Conservation (phyloP, 2,329 filamentous ascomycete species). For the Exophiala sp. region DNA sequence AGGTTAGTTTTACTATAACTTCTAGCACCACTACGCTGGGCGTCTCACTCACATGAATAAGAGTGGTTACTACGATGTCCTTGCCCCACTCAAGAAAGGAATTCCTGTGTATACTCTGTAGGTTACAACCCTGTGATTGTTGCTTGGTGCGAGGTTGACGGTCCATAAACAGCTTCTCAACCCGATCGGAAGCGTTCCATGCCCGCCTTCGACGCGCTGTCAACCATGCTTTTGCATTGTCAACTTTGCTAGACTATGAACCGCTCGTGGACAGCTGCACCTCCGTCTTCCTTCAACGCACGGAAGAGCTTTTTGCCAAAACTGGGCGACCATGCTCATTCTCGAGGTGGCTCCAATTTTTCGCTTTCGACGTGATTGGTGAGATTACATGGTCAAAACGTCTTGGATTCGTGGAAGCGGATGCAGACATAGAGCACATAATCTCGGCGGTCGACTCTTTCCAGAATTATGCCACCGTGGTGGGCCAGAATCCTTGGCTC, state of each 20-base stretch:
- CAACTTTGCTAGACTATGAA: conserved; percentile 44
- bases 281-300: conserved; percentile 65
- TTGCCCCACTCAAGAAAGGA: conserved; percentile 69
- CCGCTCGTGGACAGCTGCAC: conserved; percentile 75
- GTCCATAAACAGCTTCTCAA: conserved; percentile 55
- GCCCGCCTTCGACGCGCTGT: conserved; percentile 70
- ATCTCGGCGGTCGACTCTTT: conserved; percentile 22
- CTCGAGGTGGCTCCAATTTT: conserved; percentile 41
- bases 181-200: conserved; percentile 69
- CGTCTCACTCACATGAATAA: conserved; percentile 32
- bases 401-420: conserved; percentile 35
- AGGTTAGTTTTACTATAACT: conserved; percentile 50
- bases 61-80: conserved; percentile 78
- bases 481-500: conserved; percentile 29
- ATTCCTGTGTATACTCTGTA: no score
- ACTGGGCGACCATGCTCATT: conserved; percentile 32
- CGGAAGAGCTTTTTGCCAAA: conserved; percentile 51
- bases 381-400: conserved; percentile 37
- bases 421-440: conserved; percentile 36
- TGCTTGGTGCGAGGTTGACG: no score
- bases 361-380: conserved; percentile 37
- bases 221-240: conserved; percentile 61
- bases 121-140: no score
- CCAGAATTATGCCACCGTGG: neutral
- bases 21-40: neutral